A percentile compares a stretch with the other conserved stretches of the same genome.
phyloP scores from a whole-genome alignment of 768 basidiomycete species.

The Boletus patriciae region DNA sequence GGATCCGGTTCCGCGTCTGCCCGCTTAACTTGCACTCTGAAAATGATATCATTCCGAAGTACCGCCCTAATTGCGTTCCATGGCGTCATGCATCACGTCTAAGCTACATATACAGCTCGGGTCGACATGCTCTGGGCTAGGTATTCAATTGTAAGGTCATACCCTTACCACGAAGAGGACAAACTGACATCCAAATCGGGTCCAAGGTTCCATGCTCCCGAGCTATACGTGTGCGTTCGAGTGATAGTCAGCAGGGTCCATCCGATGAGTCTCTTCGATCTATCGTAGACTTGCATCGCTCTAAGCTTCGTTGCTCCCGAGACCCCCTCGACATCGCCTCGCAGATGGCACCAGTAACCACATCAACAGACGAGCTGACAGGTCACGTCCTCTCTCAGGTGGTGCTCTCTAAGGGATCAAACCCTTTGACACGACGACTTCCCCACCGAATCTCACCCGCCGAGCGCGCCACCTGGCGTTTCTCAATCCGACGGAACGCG shows the following conservation, averaged over 20 bases:
- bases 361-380: slow-evolving; percentile 28
- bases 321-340: neutral
- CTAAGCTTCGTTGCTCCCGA: neutral
- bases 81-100: neutral
- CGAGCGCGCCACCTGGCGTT: slow-evolving; percentile 36
- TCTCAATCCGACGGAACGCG: slow-evolving; percentile 41
- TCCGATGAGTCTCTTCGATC: neutral
- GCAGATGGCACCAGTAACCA: slow-evolving; percentile 7
- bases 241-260: too few species aligned
- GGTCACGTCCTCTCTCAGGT: slow-evolving; percentile 34
- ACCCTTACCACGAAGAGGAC: neutral
- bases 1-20: too few species aligned
- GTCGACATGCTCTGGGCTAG: too few species aligned
- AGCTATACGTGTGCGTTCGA: neutral
- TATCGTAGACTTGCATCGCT: neutral
- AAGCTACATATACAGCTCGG: neutral
- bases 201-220: neutral
- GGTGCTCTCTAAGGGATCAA: slow-evolving; percentile 33
- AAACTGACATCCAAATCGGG: neutral
- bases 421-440: slow-evolving; percentile 33
- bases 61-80: neutral
- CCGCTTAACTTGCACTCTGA: neutral
- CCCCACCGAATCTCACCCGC: slow-evolving; percentile 14
- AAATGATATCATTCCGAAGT: neutral
- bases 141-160: neutral